Evolutionary conservation across 2,329 filamentous ascomycete species (phyloP), one percentile per base, ranked within the genome.

Genomic region (Ceratocystis variospora): DNA sequence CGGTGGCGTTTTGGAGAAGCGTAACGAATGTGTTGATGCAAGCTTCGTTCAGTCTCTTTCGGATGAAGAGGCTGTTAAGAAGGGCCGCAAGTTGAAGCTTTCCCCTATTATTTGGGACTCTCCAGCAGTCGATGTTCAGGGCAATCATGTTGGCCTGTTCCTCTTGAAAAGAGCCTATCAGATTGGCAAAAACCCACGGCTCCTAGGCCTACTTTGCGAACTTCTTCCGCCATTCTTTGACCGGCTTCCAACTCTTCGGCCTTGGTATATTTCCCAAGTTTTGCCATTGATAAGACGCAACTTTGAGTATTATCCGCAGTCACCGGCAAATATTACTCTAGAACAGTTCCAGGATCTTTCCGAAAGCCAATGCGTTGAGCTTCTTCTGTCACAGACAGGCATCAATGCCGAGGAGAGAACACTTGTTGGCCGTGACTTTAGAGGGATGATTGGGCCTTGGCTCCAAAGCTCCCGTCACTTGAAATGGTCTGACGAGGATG

Each of bases 401-500:
- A 68, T 71, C 25, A 71, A 71, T 17, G 74, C 79, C 37, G 75
- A 77, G 48, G 75, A 77, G 1, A 68, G 76, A 19, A 67, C 70
- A 0, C 73, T 78, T 46, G 72, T 86, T 61, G 84, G 83, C 0
- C 81, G 87, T 66, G 87, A 91, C 72, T 72, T 92, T 66, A 82
- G 83, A 69, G 83, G 85, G 0, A 72, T 92, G 46, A 76, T 92
- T 62, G 86, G 85, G 0, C 88, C 89, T 1, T 93, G 88, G 88
- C 77, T 91, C 62, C 85, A 87, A 71, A 69, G 59, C 17, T 62
- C 12, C 25, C 33, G 50, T 4, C 67, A 57, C 31, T 69, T 63
- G 68, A 19, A n/a, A 25, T 57, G 61, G 55, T 70, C 70, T 17
- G 70, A 73, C 5, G 66, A 72, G 6, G 71, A 69, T n/a, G 66